phyloP scores from a whole-genome alignment of 305 asterid species.

The Fraxinus platypoda region DNA sequence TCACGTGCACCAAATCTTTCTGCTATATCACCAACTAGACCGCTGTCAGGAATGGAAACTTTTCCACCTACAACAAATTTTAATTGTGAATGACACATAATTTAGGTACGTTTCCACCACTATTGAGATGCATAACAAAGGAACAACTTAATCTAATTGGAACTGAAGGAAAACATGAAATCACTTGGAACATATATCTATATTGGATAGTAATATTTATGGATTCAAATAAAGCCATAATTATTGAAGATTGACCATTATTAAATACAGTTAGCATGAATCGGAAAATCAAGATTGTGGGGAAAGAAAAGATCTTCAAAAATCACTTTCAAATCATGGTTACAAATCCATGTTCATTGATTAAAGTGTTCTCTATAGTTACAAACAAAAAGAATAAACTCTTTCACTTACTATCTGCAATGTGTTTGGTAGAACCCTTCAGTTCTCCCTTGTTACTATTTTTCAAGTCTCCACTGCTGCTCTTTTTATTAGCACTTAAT shows the following conservation, averaged over 20 bases:
- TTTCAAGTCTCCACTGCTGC: constrained; percentile 37
- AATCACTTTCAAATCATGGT: background rate
- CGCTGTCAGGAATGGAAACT: constrained; percentile 36
- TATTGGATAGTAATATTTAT: background rate
- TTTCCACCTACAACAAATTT: constrained; percentile 49
- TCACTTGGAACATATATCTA: background rate
- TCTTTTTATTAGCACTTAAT: constrained; percentile 45
- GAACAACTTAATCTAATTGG: background rate
- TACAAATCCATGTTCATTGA: background rate
- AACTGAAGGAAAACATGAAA: background rate
- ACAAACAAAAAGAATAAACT: background rate
- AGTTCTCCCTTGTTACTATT: constrained; percentile 30
- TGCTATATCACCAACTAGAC: constrained; percentile 43
- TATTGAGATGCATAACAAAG: background rate
- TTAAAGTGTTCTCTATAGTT: background rate
- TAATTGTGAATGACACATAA: background rate
- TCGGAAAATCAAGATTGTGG: background rate
- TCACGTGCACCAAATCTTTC: constrained; percentile 74
- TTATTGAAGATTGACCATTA: background rate
- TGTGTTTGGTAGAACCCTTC: constrained; percentile 30
- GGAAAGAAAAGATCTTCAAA: background rate
- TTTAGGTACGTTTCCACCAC: background rate
- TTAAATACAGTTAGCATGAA: background rate
- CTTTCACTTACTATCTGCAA: constrained; percentile 51
- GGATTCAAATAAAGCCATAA: background rate